Evolutionary conservation across 331 rosid genomes (phyloP), one percentile per base, ranked within the genome.

Genomic region (Rosa hybrid): DNA sequence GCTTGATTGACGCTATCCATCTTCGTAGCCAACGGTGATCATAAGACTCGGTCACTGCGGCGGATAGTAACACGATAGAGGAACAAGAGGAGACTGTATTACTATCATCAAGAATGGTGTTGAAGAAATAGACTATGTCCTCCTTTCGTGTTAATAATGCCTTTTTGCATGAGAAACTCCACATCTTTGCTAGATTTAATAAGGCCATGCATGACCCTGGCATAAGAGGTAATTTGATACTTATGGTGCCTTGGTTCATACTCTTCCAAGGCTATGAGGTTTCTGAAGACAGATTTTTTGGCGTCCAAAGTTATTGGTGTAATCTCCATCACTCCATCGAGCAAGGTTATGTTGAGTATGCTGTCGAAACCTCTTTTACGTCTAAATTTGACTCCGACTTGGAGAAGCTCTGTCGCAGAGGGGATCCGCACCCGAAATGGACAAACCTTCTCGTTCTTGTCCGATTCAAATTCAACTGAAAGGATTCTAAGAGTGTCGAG

Each of bases 131-230:
- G 18, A 34, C n/a, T 4, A 12, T 13, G 51, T 39, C 51, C 21
- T 74, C 78, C 20, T 3, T 56, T 68, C 51, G 56, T 38, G 16
- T 2, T 0, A 2, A 56, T 56, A 1, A 75, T 75, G 17, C 30
- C 54, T 42, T 41, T 75, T 16, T 75, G n/a, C 45, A 75, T 57
- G 53, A 56, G 68, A 57, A 75, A 1, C 9, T 75, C 68, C 10
- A 56, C 54, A 57, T 75, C 78, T 75, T 75, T 75, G 69, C 23
- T 75, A 13, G 54, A 57, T 7, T 75, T 75, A 5, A 57, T 23
- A 8, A 57, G 78, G 41, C 41, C 46, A 41, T 56, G 51, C 21
- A 75, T 13, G 16, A 57, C 12, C 54, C 27, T 30, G 21, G 41
- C 51, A n/a, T n/a, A 56, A 0, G 78, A 75, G 41, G 41, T 13